Conservation (phyloP, 1,139 yeast species). For the Lodderomyces theae region DNA sequence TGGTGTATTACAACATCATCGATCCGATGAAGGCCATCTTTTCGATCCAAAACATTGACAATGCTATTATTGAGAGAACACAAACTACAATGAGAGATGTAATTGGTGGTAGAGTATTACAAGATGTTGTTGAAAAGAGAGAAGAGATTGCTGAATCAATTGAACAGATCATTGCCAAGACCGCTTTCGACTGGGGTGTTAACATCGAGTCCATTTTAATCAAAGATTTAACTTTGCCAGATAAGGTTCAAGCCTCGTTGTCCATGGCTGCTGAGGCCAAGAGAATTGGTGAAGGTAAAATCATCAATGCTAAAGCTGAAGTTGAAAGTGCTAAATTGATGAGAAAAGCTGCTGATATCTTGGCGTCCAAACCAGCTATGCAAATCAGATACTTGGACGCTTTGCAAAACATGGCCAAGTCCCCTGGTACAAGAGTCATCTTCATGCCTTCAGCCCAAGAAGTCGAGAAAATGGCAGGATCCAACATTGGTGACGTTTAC, state of each 20-base stretch:
- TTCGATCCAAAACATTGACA: slow-evolving; percentile 53
- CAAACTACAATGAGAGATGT: slow-evolving; percentile 76
- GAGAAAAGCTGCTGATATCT: slow-evolving; percentile 77
- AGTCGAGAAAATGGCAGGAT: slow-evolving; percentile 35
- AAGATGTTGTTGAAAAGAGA: slow-evolving; percentile 73
- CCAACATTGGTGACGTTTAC: slow-evolving; percentile 16
- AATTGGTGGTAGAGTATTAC: slow-evolving; percentile 63
- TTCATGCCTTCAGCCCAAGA: slow-evolving; percentile 64
- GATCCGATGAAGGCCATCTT: slow-evolving; percentile 70
- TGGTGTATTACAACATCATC: slow-evolving; percentile 63
- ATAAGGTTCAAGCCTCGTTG: slow-evolving; percentile 57
- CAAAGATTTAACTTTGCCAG: slow-evolving; percentile 62
- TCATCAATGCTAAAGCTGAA: slow-evolving; percentile 73
- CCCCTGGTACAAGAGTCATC: slow-evolving; percentile 62
- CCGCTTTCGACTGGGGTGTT: slow-evolving; percentile 74
- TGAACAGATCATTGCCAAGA: slow-evolving; percentile 58
- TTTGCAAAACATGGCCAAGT: slow-evolving; percentile 70
- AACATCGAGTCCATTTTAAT: slow-evolving; percentile 66
- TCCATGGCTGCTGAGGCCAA: slow-evolving; percentile 77
- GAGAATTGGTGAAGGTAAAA: slow-evolving; percentile 75
- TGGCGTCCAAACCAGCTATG: slow-evolving; percentile 79
- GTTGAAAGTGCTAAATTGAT: slow-evolving; percentile 73
- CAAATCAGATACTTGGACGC: slow-evolving; percentile 79
- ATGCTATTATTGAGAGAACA: slow-evolving; percentile 67
- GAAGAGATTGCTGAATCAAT: slow-evolving; percentile 71